Evolutionary conservation across 306 rosid genomes (phyloP).

Genomic region (Acacia acuminata): DNA sequence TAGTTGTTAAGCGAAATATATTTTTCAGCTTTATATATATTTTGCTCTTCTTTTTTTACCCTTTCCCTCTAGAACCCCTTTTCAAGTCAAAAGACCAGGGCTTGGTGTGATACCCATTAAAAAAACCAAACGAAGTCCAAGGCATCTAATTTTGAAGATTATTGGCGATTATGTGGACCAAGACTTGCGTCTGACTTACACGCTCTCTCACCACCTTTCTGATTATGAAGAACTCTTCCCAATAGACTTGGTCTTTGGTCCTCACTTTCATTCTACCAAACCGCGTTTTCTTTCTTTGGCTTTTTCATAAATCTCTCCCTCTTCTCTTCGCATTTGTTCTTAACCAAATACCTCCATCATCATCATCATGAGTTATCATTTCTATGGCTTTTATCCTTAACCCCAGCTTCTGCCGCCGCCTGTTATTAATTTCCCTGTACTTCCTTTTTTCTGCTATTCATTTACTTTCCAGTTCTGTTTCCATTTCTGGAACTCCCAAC

Average conservation of each 20-base stretch:
- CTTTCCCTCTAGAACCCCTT: neutral
- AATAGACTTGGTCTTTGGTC: constrained; percentile 52
- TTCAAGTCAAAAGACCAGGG: constrained; percentile 5
- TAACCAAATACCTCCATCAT: constrained; percentile 42
- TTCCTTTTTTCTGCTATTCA: constrained; percentile 26
- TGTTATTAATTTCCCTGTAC: constrained; percentile 20
- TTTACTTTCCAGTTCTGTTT: constrained; percentile 56
- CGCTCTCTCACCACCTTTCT: neutral
- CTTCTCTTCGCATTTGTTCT: neutral
- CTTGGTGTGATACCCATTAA: neutral
- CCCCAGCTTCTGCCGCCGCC: neutral
- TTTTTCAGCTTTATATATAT: neutral
- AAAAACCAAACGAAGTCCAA: neutral
- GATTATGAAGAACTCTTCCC: neutral
- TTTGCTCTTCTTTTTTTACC: neutral
- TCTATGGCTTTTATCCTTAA: constrained; percentile 53
- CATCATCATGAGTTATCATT: constrained; percentile 36
- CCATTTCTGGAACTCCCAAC: constrained; percentile 62
- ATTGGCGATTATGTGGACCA: neutral
- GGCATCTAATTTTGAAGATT: neutral
- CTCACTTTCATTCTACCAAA: constrained; percentile 11
- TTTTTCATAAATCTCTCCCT: neutral
- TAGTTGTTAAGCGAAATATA: neutral
- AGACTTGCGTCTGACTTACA: constrained; percentile 15
- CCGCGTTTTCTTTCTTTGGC: constrained; percentile 37